Percentiles rank a stretch among this genome's conserved stretches.
These are phyloP conservation scores for Talaromyces rugulosus DNA, from an alignment of 2,329 filamentous ascomycete species.

Conservation along the genomic window DNA sequence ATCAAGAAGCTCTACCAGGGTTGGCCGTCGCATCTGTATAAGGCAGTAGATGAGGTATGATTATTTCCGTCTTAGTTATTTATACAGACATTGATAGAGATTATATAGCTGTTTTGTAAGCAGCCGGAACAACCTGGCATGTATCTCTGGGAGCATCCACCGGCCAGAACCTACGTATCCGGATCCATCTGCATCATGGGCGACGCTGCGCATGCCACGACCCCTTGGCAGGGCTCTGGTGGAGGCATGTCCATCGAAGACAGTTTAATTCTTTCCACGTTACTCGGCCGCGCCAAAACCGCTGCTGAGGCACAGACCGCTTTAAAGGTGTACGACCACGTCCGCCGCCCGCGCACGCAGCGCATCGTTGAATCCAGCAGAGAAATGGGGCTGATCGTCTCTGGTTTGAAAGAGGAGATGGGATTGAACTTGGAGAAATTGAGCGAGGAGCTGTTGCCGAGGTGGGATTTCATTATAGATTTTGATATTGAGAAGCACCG, in stretches of 20 bases:
- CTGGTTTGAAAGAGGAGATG: neutral
- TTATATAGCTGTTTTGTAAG: neutral
- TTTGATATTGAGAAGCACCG: constrained; percentile 11
- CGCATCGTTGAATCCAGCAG: constrained; percentile 44
- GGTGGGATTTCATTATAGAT: constrained; percentile 8
- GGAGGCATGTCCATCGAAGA: constrained; percentile 38
- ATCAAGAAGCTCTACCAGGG: constrained; percentile 6
- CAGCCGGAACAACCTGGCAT: constrained; percentile 4
- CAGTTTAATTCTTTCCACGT: constrained; percentile 27
- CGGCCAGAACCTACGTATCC: constrained; percentile 1
- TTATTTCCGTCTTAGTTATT: neutral
- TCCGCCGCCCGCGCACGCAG: constrained; percentile 42
- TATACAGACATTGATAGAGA: neutral
- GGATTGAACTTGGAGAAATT: neutral
- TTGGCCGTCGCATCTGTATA: constrained; percentile 1
- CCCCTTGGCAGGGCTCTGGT: constrained; percentile 35
- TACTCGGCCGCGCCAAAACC: constrained; percentile 19
- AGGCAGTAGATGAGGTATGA: neutral
- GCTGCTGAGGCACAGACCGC: constrained; percentile 19
- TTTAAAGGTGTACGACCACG: constrained; percentile 45
- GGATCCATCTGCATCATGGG: constrained; percentile 25
- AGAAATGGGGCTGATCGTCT: neutral
- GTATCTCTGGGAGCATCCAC: constrained; percentile 10
- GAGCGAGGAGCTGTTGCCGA: neutral
- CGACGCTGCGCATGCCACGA: constrained; percentile 36